Conservation (phyloP, 2,329 filamentous ascomycete species). For the Metarhizium sp. region DNA sequence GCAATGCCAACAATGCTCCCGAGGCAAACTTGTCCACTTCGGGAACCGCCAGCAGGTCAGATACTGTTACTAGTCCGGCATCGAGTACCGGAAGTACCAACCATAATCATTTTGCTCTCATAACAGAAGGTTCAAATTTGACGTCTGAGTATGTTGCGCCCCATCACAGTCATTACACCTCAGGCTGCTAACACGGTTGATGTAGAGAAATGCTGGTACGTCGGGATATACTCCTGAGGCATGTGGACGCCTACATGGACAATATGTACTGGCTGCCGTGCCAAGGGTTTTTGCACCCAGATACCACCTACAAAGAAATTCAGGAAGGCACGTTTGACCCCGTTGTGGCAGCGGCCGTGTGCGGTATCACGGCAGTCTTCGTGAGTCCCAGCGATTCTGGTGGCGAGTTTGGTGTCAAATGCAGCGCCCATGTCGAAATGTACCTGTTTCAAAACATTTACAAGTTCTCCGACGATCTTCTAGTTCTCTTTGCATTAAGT, state of each 20-base stretch:
- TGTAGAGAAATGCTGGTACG: conserved; percentile 23
- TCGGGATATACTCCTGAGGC: conserved; percentile 24
- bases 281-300: conserved; percentile 28
- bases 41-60: conserved; percentile 7
- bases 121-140: conserved; percentile 15
- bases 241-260: conserved; percentile 30
- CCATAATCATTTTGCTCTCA: conserved; percentile 10
- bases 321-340: conserved; percentile 26
- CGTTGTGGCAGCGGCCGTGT: conserved; percentile 27
- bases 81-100: conserved; percentile 6
- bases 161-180: neutral
- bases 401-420: conserved; percentile 26
- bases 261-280: conserved; percentile 28
- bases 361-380: conserved; percentile 26
- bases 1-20: neutral
- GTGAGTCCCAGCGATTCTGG: conserved; percentile 22
- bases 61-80: conserved; percentile 11
- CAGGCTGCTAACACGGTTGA: neutral
- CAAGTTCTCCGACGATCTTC: conserved; percentile 22
- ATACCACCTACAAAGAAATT: conserved; percentile 24
- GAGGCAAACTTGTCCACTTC: conserved; percentile 5
- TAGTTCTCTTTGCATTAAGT: conserved; percentile 26
- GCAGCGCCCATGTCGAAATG: conserved; percentile 28
- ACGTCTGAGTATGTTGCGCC: conserved; percentile 18
- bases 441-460: conserved; percentile 31